phyloP scores from a whole-genome alignment of 768 basidiomycete genomes.

The Trametes elegans region DNA sequence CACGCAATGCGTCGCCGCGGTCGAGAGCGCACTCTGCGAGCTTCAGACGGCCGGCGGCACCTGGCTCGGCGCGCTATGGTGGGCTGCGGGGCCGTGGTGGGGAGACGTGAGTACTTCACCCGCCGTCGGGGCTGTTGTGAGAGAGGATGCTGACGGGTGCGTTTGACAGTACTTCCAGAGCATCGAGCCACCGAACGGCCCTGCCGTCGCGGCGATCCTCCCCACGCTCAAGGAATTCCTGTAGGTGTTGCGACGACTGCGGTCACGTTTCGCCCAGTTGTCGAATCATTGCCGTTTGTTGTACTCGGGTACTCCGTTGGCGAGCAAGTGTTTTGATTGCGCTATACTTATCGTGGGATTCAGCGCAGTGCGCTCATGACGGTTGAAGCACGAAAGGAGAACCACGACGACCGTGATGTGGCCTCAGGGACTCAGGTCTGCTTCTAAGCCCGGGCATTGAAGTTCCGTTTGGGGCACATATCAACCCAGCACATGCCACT shows the following conservation, averaged over 20 bases:
- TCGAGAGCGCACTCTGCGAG: conserved; percentile 53
- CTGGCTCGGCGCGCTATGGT: conserved; percentile 58
- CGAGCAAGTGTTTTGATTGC: no score
- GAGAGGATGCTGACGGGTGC: not conserved
- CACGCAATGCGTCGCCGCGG: conserved; percentile 43
- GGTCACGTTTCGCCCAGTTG: no score
- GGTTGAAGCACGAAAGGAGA: no score
- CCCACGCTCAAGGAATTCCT: conserved; percentile 56
- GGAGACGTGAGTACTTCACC: conserved; percentile 39
- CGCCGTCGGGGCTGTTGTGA: not conserved
- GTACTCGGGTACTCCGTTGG: no score
- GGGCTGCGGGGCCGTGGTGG: conserved; percentile 68
- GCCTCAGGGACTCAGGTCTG: no score
- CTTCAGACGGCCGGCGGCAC: conserved; percentile 50
- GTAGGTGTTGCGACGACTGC: conserved; percentile 31
- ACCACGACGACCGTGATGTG: no score
- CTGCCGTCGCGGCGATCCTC: conserved; percentile 50
- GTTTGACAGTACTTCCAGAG: conserved; percentile 54
- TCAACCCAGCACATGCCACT: no score
- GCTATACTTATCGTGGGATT: no score
- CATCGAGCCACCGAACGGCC: conserved; percentile 58
- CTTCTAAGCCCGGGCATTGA: no score
- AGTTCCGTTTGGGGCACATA: no score
- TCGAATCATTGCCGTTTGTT: no score
- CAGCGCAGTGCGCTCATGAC: no score